Evolutionary conservation across 805 yeast genomes (phyloP).

Genomic region (Cyberlindnera xylosilytica): DNA sequence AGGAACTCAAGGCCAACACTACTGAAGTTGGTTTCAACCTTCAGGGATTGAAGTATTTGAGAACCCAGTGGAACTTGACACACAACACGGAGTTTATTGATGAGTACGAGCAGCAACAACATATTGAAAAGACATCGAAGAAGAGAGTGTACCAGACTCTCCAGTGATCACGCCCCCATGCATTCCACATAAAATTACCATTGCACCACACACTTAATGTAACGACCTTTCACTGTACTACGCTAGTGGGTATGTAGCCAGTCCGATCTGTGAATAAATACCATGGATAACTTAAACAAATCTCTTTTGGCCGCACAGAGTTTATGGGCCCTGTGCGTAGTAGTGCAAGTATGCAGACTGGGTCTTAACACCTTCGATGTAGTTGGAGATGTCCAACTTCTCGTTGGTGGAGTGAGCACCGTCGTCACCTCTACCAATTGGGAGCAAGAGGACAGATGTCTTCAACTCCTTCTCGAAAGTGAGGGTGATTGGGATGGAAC

Average conservation of each 20-base stretch:
- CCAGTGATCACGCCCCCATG: slow-evolving; percentile 8
- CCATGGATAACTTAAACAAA: no score
- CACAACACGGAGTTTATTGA: slow-evolving; percentile 77
- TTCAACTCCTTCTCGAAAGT: slow-evolving; percentile 87
- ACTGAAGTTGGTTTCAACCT: slow-evolving; percentile 77
- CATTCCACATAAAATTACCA: background rate
- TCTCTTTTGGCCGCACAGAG: background rate
- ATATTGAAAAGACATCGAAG: slow-evolving; percentile 52
- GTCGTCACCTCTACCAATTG: slow-evolving; percentile 99
- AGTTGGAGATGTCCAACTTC: slow-evolving; percentile 84
- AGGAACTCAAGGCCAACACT: slow-evolving; percentile 46
- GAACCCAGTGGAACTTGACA: slow-evolving; percentile 71
- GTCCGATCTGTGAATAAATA: no score
- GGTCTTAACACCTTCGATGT: slow-evolving; percentile 90
- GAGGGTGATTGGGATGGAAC: slow-evolving; percentile 95
- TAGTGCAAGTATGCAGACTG: slow-evolving; percentile 92
- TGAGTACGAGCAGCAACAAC: slow-evolving; percentile 51
- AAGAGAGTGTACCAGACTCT: slow-evolving; percentile 74
- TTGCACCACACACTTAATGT: background rate
- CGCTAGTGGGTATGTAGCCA: no score
- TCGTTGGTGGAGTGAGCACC: slow-evolving; percentile 99
- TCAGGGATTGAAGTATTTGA: slow-evolving; percentile 73
- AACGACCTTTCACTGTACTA: no score
- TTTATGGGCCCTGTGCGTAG: slow-evolving; percentile 41
- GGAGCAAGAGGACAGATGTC: slow-evolving; percentile 83